Evolutionary conservation across 2,329 filamentous ascomycete genomes (phyloP).

Genomic region (Fusarium irregulare): DNA sequence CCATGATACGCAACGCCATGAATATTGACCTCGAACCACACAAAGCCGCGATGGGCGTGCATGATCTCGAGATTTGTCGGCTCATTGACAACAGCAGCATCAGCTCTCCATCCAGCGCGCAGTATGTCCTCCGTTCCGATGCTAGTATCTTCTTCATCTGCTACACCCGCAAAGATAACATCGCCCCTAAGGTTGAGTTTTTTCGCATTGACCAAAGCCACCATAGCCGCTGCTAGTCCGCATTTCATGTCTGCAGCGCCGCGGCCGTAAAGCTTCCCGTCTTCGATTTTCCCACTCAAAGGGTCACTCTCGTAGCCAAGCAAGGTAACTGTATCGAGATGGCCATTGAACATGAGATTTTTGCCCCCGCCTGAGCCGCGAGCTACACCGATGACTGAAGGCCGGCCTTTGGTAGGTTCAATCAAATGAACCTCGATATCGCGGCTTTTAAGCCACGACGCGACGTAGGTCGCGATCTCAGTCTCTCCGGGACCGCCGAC

Average conservation of each 20-base stretch:
- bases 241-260: slow-evolving; percentile 65
- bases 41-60: slow-evolving; percentile 63
- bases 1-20: slow-evolving; percentile 57
- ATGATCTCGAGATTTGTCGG: slow-evolving; percentile 58
- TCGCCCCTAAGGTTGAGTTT: slow-evolving; percentile 57
- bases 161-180: slow-evolving; percentile 64
- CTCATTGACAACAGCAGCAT: slow-evolving; percentile 63
- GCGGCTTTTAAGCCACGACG: slow-evolving; percentile 63
- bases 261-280: slow-evolving; percentile 58
- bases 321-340: slow-evolving; percentile 64
- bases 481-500: slow-evolving; percentile 59
- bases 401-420: slow-evolving; percentile 58
- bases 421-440: slow-evolving; percentile 63
- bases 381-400: slow-evolving; percentile 62
- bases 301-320: slow-evolving; percentile 59
- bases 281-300: slow-evolving; percentile 55
- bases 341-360: slow-evolving; percentile 64
- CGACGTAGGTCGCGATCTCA: slow-evolving; percentile 59
- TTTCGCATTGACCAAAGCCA: slow-evolving; percentile 54
- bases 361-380: slow-evolving; percentile 60
- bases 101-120: slow-evolving; percentile 63
- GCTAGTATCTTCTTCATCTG: slow-evolving; percentile 64
- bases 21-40: slow-evolving; percentile 57
- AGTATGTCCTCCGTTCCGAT: slow-evolving; percentile 64
- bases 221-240: slow-evolving; percentile 60